phyloP scores from a whole-genome alignment of 495 filamentous ascomycete species.

The Daldinia decipiens region DNA sequence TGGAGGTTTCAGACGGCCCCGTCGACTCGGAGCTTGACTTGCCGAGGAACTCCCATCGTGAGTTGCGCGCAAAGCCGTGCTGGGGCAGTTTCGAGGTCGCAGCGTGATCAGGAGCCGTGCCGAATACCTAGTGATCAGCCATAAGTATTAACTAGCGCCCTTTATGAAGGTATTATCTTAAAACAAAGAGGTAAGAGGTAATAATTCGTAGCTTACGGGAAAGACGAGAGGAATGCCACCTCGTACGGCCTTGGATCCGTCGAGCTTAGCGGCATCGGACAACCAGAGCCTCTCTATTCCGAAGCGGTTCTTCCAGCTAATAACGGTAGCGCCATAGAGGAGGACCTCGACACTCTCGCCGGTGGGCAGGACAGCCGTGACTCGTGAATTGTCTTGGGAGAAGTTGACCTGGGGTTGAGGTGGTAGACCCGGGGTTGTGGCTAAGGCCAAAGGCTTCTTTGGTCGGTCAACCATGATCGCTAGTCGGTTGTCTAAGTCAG shows the following conservation, averaged over 20 bases:
- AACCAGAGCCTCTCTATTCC: constrained; percentile 91
- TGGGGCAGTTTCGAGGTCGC: constrained; percentile 81
- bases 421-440: constrained; percentile 70
- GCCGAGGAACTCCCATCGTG: constrained; percentile 80
- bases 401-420: constrained; percentile 76
- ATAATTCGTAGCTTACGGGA: constrained; percentile 67
- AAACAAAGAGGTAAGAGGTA: constrained; percentile 7
- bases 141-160: constrained; percentile 16
- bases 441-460: constrained; percentile 83
- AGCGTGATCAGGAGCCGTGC: constrained; percentile 77
- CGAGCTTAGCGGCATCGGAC: constrained; percentile 75
- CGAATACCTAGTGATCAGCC: constrained; percentile 75
- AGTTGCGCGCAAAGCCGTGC: constrained; percentile 95
- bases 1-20: constrained; percentile 65
- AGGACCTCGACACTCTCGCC: constrained; percentile 88
- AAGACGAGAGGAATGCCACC: constrained; percentile 95
- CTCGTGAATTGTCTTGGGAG: constrained; percentile 68
- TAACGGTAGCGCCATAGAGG: constrained; percentile 91
- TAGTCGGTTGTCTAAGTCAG: constrained; percentile 8
- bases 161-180: not conserved
- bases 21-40: constrained; percentile 69
- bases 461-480: constrained; percentile 78
- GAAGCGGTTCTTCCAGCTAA: constrained; percentile 84
- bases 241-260: constrained; percentile 69
- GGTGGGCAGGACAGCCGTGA: constrained; percentile 79